Evolutionary conservation across 2,329 filamentous ascomycete species (phyloP).

Genomic region (Colletotrichum eleusines): DNA sequence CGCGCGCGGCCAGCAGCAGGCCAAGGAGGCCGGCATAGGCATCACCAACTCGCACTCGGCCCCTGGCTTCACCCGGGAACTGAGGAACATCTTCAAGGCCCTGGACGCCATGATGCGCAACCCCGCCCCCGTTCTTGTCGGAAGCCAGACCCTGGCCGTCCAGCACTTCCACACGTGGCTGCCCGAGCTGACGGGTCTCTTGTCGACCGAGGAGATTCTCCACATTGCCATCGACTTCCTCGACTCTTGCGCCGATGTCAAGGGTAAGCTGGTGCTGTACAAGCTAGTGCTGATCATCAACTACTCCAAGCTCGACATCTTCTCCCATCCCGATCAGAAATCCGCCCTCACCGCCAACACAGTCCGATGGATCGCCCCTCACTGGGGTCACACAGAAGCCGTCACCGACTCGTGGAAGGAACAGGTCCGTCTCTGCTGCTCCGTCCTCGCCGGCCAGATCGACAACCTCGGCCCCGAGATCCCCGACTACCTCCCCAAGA

Average conservation of each 20-base stretch:
- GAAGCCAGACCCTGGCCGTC: conserved; percentile 93
- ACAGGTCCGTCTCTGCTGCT: conserved; percentile 93
- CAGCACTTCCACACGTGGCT: conserved; percentile 98
- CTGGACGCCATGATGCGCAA: conserved; percentile 92
- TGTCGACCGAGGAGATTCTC: conserved; percentile 86
- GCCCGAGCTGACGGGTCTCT: conserved; percentile 84
- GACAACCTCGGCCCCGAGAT: conserved; percentile 83
- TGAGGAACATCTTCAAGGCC: conserved; percentile 89
- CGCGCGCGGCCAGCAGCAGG: conserved; percentile 85
- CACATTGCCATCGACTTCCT: conserved; percentile 94
- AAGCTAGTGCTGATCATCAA: conserved; percentile 94
- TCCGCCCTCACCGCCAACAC: conserved; percentile 83
- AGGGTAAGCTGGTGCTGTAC: conserved; percentile 91
- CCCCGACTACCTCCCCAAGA: conserved; percentile 89
- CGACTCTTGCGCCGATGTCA: conserved; percentile 87
- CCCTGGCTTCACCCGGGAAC: conserved; percentile 81
- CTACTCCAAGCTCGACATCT: conserved; percentile 85
- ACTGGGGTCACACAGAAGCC: conserved; percentile 84
- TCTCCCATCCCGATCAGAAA: conserved; percentile 81
- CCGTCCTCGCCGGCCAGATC: conserved; percentile 88
- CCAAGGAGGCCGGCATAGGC: conserved; percentile 89
- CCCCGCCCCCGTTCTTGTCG: conserved; percentile 84
- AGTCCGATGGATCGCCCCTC: conserved; percentile 89
- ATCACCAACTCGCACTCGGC: conserved; percentile 75
- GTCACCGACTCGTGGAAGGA: conserved; percentile 90